Evolutionary conservation across 257 asterid species (phyloP).

Genomic region (Solanum pimpinellifolium): DNA sequence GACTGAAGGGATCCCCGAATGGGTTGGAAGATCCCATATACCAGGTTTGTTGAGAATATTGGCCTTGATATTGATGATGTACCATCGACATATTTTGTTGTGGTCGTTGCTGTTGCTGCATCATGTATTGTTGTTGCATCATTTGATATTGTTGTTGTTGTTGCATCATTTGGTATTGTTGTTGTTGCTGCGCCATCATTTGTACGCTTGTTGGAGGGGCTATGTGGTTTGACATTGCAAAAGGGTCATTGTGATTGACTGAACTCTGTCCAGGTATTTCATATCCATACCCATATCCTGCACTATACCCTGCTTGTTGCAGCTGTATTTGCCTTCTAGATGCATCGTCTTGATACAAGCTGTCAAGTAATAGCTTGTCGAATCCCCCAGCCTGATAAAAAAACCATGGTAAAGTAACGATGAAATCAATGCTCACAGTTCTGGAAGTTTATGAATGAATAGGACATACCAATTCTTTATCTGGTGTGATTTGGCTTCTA

Average conservation of each 20-base stretch:
- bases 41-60: constrained; percentile 25
- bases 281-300: constrained; percentile 29
- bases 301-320: constrained; percentile 53
- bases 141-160: constrained; percentile 17
- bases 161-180: constrained; percentile 3
- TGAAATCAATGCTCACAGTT: neutral
- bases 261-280: constrained; percentile 19
- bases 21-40: constrained; percentile 41
- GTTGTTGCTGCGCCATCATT: constrained; percentile 45
- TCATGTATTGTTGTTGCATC: constrained; percentile 9
- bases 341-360: constrained; percentile 62
- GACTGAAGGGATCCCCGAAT: constrained; percentile 49
- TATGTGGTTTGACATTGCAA: constrained; percentile 39
- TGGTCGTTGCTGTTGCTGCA: constrained; percentile 21
- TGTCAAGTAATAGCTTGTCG: constrained; percentile 59
- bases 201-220: constrained; percentile 50
- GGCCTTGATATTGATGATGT: constrained; percentile 3
- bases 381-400: constrained; percentile 71
- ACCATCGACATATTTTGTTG: constrained; percentile 4
- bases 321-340: constrained; percentile 51
- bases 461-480: constrained; percentile 32
- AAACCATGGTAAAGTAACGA: neutral
- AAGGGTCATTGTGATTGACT: constrained; percentile 40
- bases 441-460: neutral
- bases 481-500: constrained; percentile 21